Evolutionary conservation across 768 basidiomycete species (phyloP), one percentile per base, ranked within the genome.

Genomic region (Tylopilus subfusipes): DNA sequence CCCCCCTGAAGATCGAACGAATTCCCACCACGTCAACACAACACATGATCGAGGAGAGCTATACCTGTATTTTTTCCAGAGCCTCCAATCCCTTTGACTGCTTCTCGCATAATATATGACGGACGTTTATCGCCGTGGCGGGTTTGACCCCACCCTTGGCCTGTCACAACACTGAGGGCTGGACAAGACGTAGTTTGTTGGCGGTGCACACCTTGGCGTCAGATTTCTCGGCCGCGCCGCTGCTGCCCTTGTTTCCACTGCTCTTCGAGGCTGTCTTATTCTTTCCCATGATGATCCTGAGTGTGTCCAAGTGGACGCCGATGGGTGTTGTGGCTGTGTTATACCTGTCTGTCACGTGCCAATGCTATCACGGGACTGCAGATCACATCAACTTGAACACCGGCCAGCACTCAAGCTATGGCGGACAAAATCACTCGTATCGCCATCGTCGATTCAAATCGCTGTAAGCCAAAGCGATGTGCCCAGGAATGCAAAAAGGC

Each of bases 401-500:
- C n/a, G 19, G 44, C 48, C 46, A 54, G 25, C 21, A 42, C 38
- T 50, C 39, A 30, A 51, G 57, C 54, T 48, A 91, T 93, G 92
- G 79, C 87, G 34, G 96, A 97, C 77, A 96, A 95, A 73, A 94
- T 98, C 64, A 99, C 97, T 50, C 88, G 97, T 80, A 94, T 98
- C 66, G 96, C 96, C 57, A 94, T 98, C 65, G 90, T 93, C 60
- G 90, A 93, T 70, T 63, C 88, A 10, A 93, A 95, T 77, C 82
- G 85, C 52, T 98, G 96, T 78, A 96, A 97, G 70, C 97, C 97
- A 19, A 98, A 99, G 73, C 79, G 91, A 74, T 94, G 93, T 63
- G 90, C 94, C 24, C 95, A 96, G 68, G 97, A 98, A 75, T 99
- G 97, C 76, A 98, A 96, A 81, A 96, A 98, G 79, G 91, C 88